phyloP scores from a whole-genome alignment of 2,329 filamentous ascomycete species.

The Annulohypoxylon truncatum region DNA sequence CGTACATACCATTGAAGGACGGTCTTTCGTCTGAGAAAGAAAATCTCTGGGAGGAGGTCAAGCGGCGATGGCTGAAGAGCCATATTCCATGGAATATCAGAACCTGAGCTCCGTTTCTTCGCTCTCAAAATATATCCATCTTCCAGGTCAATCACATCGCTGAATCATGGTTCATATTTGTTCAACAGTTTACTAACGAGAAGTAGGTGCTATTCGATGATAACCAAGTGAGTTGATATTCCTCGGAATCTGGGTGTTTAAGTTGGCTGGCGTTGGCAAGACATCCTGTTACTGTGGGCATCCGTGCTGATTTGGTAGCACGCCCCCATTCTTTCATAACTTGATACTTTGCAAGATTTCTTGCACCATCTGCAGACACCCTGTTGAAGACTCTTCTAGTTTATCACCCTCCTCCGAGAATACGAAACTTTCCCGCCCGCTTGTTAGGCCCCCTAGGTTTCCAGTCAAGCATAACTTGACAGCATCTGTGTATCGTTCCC shows the following conservation, averaged over 20 bases:
- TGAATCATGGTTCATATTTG: neutral
- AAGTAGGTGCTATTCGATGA: neutral
- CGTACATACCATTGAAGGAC: neutral
- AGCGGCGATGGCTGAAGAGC: neutral
- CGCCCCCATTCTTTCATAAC: neutral
- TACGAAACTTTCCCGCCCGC: neutral
- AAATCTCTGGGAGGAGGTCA: conserved; percentile 3
- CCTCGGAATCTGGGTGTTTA: neutral
- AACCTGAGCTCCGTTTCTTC: neutral
- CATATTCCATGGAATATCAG: neutral
- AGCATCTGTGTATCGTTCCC: neutral
- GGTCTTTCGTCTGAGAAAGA: neutral
- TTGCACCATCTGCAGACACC: neutral
- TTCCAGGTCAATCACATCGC: neutral
- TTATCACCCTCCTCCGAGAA: neutral
- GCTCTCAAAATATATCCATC: neutral
- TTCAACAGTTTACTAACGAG: neutral
- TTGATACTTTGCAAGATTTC: neutral
- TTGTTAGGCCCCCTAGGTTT: neutral
- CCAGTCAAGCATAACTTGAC: neutral
- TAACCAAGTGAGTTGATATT: neutral
- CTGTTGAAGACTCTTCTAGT: neutral
- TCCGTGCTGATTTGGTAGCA: neutral
- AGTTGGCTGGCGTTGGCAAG: neutral
- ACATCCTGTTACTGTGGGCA: neutral